Evolutionary conservation across 345 rosid species (phyloP).

Genomic region (Lepidium africanum): DNA sequence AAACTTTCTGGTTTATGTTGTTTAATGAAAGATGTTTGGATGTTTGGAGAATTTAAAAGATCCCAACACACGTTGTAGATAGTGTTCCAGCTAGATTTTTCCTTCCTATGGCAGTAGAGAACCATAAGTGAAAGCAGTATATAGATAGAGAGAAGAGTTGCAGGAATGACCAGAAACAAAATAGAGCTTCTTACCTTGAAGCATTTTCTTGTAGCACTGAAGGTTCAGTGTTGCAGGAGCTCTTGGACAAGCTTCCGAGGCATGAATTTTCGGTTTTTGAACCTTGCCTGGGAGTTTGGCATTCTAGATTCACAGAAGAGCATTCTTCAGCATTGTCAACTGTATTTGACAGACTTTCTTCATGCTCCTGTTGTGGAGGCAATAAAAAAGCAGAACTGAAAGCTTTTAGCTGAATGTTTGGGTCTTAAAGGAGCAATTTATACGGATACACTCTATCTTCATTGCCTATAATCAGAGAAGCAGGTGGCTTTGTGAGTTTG

Average conservation of each 20-base stretch:
- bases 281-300: constrained; percentile 40
- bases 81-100: constrained; percentile 47
- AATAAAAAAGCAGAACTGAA: neutral
- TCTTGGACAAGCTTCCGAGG: constrained; percentile 34
- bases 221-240: constrained; percentile 28
- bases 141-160: neutral
- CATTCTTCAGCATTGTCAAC: constrained; percentile 19
- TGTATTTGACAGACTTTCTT: constrained; percentile 21
- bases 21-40: constrained; percentile 23
- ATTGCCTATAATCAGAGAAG: neutral
- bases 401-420: neutral
- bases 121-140: neutral
- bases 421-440: neutral
- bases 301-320: constrained; percentile 30
- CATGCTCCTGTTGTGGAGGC: constrained; percentile 26
- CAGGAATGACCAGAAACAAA: neutral
- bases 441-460: neutral
- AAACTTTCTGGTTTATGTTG: constrained; percentile 22
- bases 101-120: constrained; percentile 33
- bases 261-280: constrained; percentile 23
- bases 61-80: constrained; percentile 66
- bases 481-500: constrained; percentile 6
- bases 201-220: constrained; percentile 29
- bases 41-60: constrained; percentile 49
- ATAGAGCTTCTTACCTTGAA: constrained; percentile 22